Evolutionary conservation across 106 monocot genomes (phyloP), one percentile per base, ranked within the genome.

Genomic region (Triglochin maritima): DNA sequence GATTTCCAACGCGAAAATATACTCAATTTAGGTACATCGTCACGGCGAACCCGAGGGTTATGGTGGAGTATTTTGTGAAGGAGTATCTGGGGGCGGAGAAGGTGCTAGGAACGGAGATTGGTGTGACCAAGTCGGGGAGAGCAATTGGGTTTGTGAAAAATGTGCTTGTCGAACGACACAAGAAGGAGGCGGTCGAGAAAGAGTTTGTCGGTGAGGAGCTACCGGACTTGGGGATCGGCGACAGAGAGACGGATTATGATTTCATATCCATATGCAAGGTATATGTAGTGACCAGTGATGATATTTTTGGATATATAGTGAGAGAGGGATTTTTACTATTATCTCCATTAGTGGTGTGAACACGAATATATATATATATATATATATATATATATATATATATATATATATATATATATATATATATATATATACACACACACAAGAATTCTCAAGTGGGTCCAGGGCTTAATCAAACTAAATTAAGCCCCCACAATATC

Each of bases 11-110:
- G 29, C 29, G 29, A 29, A 29, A 29, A 29, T 29, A 29, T 29
- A 29, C 29, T 29, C 29, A 29, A 29, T 29, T 29, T 29, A 29
- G 29, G 50, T 56, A 56, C 69, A 9, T 76, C 63, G 69, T 77
- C 41, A 77, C 70, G 12, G 77, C 70, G 42, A 77, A 58, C 70
- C 80, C 80, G 3, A 54, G 75, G 65, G 56, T 81, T 54, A 76
- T 81, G 76, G 80, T 76, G 29, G 76, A 81, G 13, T 67, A 76
- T 6, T 81, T 81, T 47, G 75, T 56, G n/a, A 71, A 68, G 71
- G 44, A 9, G 44, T 72, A 48, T 43, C 68, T 81, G 7, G 80
- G 80, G 11, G 80, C 66, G 0, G 56, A 81, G 17, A 67, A 62
- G 71, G 76, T 76, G 17, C 67, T 81, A 16, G 80, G 80, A n/a